Base-by-base conservation (phyloP, 768 basidiomycete species). In the Kwoniella pini region DNA sequence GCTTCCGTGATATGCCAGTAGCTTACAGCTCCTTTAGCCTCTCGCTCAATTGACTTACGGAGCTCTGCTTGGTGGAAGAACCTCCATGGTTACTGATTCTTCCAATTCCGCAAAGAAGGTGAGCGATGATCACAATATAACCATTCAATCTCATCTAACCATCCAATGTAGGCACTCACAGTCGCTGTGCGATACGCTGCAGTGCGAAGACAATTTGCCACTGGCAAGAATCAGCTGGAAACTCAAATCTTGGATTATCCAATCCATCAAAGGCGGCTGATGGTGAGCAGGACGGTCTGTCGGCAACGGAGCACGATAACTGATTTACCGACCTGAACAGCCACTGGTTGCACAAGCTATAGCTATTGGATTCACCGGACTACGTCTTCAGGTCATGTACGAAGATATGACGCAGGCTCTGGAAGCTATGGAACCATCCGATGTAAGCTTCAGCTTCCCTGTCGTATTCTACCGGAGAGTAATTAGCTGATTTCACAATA, bases 21-120 rank as follows among this genome's bases (percentile, higher is more conserved):
- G 33, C 40, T 49, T 57, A 70, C 60, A 28, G 48, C 24, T 12
- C 0, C 3, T 0, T 26, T 63, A 76, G 46, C 79, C 81, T 4
- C 77, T 81, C 19, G 79, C 79, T 7, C 81, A 81, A 65, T 66
- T 81, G 36, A 81, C 80, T 0, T 81, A 81, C 60, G 81, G 81
- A 26, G 80, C 81, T 2, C 69, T 81, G n/a, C 76, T 81, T 6
- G 67, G 72, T 22, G 81, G 81, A 12, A 62, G 79, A 52, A 70
- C 78, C 2, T 74, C 76, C 3, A 79, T 80, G 79, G 79, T 80
- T 10, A 68, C 68, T n/a, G 79, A 80, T 46, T 74, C 76, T 1
- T 75, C 72, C 9, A 79, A 79, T 56, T 73, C 79, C 7, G 76
- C 79, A 2, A 81, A 81, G 73, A 81, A 81, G 71, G 80, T 72